Evolutionary conservation across 1,284 basidiomycete genomes (phyloP).

Genomic region (Quambalaria eucalypti): DNA sequence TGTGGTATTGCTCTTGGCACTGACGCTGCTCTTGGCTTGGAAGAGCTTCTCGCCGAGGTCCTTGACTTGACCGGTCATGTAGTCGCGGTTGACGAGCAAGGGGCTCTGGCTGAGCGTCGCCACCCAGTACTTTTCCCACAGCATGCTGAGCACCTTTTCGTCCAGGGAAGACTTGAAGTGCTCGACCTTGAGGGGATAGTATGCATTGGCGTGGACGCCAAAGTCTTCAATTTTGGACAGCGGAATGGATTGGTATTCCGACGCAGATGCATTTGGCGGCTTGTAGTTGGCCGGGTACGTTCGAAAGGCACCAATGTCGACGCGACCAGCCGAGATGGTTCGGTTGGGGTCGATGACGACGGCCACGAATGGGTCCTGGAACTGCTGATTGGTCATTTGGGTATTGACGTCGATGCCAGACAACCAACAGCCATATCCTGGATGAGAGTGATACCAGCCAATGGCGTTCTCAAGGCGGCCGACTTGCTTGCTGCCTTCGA

Average conservation of each 20-base stretch:
- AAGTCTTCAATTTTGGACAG: conserved; percentile 50
- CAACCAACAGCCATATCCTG: conserved; percentile 98
- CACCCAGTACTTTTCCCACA: conserved; percentile 99
- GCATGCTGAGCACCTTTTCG: conserved; percentile 69
- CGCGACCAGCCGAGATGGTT: conserved; percentile 91
- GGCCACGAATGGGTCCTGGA: conserved; percentile 86
- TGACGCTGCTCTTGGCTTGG: conserved; percentile 24
- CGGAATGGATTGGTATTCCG: conserved; percentile 82
- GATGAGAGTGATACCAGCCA: conserved; percentile 99
- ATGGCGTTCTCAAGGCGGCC: conserved; percentile 76
- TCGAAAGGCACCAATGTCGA: conserved; percentile 95
- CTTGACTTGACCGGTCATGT: conserved; percentile 74
- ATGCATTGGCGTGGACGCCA: conserved; percentile 87
- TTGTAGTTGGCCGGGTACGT: conserved; percentile 70
- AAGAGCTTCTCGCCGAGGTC: conserved; percentile 78
- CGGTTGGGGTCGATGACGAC: conserved; percentile 97
- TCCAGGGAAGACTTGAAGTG: conserved; percentile 88
- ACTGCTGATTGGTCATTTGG: conserved; percentile 86
- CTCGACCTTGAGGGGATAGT: conserved; percentile 86
- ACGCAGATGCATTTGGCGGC: conserved; percentile 50
- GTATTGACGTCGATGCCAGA: conserved; percentile 96
- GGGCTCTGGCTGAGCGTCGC: conserved; percentile 86
- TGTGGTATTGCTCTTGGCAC: conserved; percentile 4
- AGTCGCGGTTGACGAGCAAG: conserved; percentile 79
- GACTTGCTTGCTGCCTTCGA: conserved; percentile 67